Base-by-base conservation (phyloP, 1,284 basidiomycete species). In the Cryptococcus maquisensis region DNA sequence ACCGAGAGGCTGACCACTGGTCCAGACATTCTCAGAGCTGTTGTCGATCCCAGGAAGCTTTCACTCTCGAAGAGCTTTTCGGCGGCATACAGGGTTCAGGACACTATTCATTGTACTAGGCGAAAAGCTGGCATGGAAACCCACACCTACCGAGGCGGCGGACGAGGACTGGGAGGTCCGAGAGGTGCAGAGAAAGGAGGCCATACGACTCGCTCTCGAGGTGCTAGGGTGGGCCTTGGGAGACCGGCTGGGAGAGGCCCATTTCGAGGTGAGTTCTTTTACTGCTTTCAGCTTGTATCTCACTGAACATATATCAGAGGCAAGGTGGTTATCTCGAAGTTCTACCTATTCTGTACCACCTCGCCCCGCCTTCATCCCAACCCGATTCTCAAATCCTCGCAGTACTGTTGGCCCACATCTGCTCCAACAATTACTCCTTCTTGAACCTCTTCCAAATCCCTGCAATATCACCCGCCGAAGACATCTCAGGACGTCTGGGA, bases 131-230 rank as follows among this genome's bases (percentile, higher is more conserved):
- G 54, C 51, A 3, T 71, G 65, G 64, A 53, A 54, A 16, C 43
- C 50, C 15, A 47, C 47, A 8, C 44, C 41, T 16, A 47, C 39
- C 18, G 28, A 32, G 24, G 45, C 32, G 13, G 37, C 26, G 16
- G 61, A 64, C 10, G 71, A 70, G 20, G 64, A 69, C 47, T 60
- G 61, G 56, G 66, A 71, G 46, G 70, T 74, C 5, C 47, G 59
- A 24, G 71, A 74, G 51, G 70, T 73, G 20, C 71, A 72, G 61
- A 56, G 69, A 16, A 62, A 62, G 44, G 73, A 74, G 51, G 73
- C 69, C 9, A 51, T 69, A 20, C 51, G 73, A 15, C 49, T 73
- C 20, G 65, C 57, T 24, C 61, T 74, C 21, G 70, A 73, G 49
- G 61, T 65, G 3, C 52, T 73, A 20, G 65, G 60, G 3, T 72